A percentile compares a stretch with the other conserved stretches of the same genome.
Evolutionary conservation across 257 asterid genomes (phyloP).

Genomic region (Nyctanthes arbortristis): DNA sequence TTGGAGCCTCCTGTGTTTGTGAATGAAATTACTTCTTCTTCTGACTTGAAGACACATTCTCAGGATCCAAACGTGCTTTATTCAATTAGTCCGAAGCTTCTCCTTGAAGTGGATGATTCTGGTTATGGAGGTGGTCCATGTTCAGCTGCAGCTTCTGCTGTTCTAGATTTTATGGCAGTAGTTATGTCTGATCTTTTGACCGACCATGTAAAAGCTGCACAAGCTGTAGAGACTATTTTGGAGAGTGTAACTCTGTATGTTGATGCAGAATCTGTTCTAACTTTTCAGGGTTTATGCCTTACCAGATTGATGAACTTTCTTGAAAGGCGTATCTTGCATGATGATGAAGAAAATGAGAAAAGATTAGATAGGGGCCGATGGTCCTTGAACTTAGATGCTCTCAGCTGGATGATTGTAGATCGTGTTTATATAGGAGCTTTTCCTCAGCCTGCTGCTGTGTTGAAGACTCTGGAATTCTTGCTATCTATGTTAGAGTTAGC

Average conservation of each 20-base stretch:
- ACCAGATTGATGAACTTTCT: slow-evolving; percentile 90
- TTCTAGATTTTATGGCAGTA: slow-evolving; percentile 91
- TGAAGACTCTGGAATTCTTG: slow-evolving; percentile 90
- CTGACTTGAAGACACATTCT: slow-evolving; percentile 54
- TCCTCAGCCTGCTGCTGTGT: slow-evolving; percentile 83
- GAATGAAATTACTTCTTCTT: slow-evolving; percentile 53
- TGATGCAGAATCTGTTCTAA: slow-evolving; percentile 85
- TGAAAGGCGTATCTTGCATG: slow-evolving; percentile 91
- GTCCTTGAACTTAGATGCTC: slow-evolving; percentile 86
- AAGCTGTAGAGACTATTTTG: slow-evolving; percentile 68
- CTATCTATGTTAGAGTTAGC: slow-evolving; percentile 96
- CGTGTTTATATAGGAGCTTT: slow-evolving; percentile 98
- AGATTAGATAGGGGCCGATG: slow-evolving; percentile 81
- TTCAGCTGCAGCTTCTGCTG: slow-evolving; percentile 95
- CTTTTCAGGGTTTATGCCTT: slow-evolving; percentile 92
- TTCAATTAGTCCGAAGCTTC: slow-evolving; percentile 61
- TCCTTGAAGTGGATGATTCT: slow-evolving; percentile 92
- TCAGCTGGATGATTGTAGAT: slow-evolving; percentile 92
- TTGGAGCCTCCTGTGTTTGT: slow-evolving; percentile 57
- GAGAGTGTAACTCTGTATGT: slow-evolving; percentile 80
- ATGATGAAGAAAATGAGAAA: slow-evolving; percentile 92
- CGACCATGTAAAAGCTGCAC: slow-evolving; percentile 80
- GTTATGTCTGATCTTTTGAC: slow-evolving; percentile 80
- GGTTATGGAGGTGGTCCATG: slow-evolving; percentile 99
- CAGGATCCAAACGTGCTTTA: slow-evolving; percentile 58